phyloP scores from a whole-genome alignment of 1,284 basidiomycete species.

The Neolentinus lepideus region DNA sequence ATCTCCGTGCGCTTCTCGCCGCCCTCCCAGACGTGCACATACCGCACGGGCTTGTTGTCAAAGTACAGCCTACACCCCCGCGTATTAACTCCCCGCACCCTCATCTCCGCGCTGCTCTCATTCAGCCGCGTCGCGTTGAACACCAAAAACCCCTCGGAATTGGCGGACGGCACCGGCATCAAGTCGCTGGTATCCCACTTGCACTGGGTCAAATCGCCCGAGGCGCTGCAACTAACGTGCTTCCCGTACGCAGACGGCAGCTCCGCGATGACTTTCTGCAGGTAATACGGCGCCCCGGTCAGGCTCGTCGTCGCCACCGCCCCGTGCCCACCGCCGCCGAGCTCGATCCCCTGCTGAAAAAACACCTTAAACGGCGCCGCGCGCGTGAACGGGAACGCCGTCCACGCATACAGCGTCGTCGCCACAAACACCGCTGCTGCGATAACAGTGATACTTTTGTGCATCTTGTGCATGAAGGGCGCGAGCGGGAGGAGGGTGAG shows the following conservation, averaged over 20 bases:
- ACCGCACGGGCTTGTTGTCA: constrained; percentile 36
- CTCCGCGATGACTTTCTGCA: constrained; percentile 34
- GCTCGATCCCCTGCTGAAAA: constrained; percentile 50
- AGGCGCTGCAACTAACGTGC: constrained; percentile 14
- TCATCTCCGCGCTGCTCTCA: constrained; percentile 33
- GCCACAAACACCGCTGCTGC: constrained; percentile 36
- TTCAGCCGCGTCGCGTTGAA: constrained; percentile 27
- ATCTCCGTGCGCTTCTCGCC: constrained; percentile 26
- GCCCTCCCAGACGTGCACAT: constrained; percentile 27
- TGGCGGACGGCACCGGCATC: constrained; percentile 14
- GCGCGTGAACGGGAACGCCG: constrained; percentile 55
- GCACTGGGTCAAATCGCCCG: constrained; percentile 22
- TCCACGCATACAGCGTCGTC: constrained; percentile 36
- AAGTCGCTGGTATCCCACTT: constrained; percentile 29
- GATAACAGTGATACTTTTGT: constrained; percentile 34
- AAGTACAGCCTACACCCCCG: constrained; percentile 59
- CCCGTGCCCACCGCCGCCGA: constrained; percentile 12
- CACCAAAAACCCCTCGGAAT: constrained; percentile 18
- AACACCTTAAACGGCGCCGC: constrained; percentile 58
- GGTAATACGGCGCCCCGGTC: constrained; percentile 36
- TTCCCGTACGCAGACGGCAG: constrained; percentile 44
- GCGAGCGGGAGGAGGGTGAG: constrained; percentile 51
- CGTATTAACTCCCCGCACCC: constrained; percentile 49
- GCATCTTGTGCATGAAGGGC: constrained; percentile 54
- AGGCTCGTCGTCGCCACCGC: constrained; percentile 31